Base-by-base conservation (phyloP, 768 basidiomycete genomes). In the Tulasnella sp. region DNA sequence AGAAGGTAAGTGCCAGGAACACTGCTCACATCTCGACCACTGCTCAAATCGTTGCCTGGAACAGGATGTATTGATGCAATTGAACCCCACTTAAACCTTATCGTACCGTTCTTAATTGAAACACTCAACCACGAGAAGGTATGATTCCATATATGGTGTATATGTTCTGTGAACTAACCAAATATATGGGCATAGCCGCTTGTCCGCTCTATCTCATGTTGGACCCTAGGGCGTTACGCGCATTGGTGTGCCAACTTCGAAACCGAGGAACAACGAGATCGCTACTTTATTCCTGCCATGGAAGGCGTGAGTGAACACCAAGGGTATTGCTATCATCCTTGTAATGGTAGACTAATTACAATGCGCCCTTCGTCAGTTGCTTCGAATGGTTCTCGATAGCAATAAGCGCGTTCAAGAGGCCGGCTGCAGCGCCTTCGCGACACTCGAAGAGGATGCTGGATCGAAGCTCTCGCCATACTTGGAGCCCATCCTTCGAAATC, bases 381-480 rank as follows among this genome's bases (percentile, higher is more conserved):
- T 99, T 60, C 84, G 90, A 56, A 97, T 94, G 89, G 92, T 97
- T 17, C 74, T 98, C 53, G 96, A 99, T 69, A 89, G 90, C 70
- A 98, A 99, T 74, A 98, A 99, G 73, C 87, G 92, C 24, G 96
- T 99, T 1, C 96, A 99, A 74, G 96, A 99, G 72, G 96, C 96
- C 3, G 96, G 96, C 8, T 99, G 96, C 72, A 93, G 91, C 63
- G 96, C 96, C 0, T 98, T 99, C 67, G 96, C 96, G 11, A 98
- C 96, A 15, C 80, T 98, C 10, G 96, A 99, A 70, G 96, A 99
- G 70, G 96, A 98, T 69, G 96, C 96, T 4, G 94, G 92, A 1
- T 67, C 78, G 2, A 86, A 88, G 65, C 81, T 99, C 53, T 85
- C 83, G 10, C 96, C 96, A 1, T 98, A 87, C 73, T 83, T 98